Conservation (phyloP, 169 alveolate species). For the Cystoisospora suis region DNA sequence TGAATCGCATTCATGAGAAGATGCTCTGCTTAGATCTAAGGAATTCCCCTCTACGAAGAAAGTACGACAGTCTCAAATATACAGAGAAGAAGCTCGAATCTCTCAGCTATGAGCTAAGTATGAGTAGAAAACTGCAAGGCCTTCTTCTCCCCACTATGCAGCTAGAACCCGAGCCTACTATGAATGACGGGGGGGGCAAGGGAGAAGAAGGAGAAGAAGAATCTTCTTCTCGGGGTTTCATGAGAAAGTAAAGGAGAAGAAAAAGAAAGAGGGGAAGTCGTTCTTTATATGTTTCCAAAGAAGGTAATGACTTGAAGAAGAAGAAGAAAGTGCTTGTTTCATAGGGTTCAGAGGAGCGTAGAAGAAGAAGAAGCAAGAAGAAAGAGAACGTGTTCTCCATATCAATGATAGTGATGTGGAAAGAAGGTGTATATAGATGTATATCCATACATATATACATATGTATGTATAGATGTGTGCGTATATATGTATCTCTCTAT, state of each 20-base stretch:
- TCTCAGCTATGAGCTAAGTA: constrained; percentile 10
- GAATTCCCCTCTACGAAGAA: constrained; percentile 35
- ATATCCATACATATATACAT: neutral
- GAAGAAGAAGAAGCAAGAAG: too few species aligned
- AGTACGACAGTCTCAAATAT: constrained; percentile 45
- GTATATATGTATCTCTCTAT: too few species aligned
- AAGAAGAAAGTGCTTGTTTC: too few species aligned
- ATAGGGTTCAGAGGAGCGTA: too few species aligned
- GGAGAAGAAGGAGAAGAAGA: neutral
- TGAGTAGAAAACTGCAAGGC: neutral
- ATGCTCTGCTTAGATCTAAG: constrained; percentile 36
- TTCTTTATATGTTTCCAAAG: too few species aligned
- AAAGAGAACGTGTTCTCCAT: too few species aligned
- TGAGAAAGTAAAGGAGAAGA: too few species aligned
- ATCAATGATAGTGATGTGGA: too few species aligned
- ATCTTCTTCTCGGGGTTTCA: too few species aligned
- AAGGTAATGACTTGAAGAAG: too few species aligned
- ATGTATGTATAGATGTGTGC: neutral
- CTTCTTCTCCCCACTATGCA: neutral
- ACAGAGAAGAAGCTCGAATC: constrained; percentile 39
- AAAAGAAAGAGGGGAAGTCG: too few species aligned
- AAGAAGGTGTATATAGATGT: neutral
- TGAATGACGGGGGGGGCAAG: neutral
- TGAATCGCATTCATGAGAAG: constrained; percentile 8
- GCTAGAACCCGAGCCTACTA: constrained; percentile 29